Percentiles rank a stretch among this genome's conserved stretches.
phyloP scores from a whole-genome alignment of 352 stramenopile species.

The Aphanomyces stellatus region DNA sequence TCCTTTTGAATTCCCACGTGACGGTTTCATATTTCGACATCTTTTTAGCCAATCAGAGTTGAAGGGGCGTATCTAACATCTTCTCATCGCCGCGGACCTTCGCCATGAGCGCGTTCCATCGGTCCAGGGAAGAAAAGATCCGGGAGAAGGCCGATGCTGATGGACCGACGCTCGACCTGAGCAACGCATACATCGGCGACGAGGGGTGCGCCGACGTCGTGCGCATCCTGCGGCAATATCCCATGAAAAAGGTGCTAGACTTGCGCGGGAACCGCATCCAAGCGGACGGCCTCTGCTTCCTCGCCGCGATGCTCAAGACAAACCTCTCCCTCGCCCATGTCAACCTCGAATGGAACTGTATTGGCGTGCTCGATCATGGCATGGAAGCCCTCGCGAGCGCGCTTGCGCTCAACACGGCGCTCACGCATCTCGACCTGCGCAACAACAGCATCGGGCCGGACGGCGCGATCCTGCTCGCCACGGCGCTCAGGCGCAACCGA shows the following conservation, averaged over 20 bases:
- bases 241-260: conserved; percentile 41
- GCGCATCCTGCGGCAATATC: conserved; percentile 32
- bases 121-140: not conserved
- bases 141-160: conserved; percentile 9
- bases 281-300: conserved; percentile 34
- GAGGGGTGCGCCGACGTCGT: conserved; percentile 54
- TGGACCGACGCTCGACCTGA: conserved; percentile 45
- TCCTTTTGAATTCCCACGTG: not conserved
- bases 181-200: conserved; percentile 63
- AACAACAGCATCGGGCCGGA: conserved; percentile 81
- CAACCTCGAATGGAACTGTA: conserved; percentile 77
- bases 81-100: not conserved
- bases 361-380: conserved; percentile 64
- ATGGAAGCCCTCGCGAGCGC: conserved; percentile 51
- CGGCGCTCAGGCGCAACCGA: conserved; percentile 44
- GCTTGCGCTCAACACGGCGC: conserved; percentile 49
- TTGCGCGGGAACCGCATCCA: conserved; percentile 73
- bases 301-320: conserved; percentile 53
- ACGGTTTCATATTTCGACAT: too few relatives aligned
- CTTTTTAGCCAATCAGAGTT: conserved; percentile 9
- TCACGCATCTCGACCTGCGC: conserved; percentile 62
- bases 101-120: not conserved
- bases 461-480: conserved; percentile 51
- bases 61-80: not conserved
- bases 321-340: conserved; percentile 35